These are phyloP conservation scores for Calonectria crousiana DNA, from an alignment of 2,329 filamentous ascomycete species.

Conservation along the genomic window DNA sequence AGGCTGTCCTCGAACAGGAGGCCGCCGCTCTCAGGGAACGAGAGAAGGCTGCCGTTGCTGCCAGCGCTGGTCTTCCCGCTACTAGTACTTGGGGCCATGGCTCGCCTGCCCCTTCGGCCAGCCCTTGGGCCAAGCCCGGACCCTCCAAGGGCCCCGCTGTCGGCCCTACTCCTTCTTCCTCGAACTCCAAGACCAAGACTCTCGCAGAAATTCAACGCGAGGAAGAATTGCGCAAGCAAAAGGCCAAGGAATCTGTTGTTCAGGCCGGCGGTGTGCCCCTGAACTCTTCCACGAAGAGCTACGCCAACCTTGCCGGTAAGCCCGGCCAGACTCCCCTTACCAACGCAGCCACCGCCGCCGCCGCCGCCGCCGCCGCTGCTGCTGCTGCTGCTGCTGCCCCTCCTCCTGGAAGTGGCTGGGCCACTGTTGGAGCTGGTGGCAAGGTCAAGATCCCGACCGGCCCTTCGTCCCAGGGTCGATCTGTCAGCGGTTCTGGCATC, in stretches of 20 bases:
- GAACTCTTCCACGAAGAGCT: constrained; percentile 82
- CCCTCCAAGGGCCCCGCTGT: constrained; percentile 55
- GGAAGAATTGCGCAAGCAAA: constrained; percentile 85
- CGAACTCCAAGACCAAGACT: constrained; percentile 79
- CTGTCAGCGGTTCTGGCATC: constrained; percentile 56
- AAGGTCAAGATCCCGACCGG: constrained; percentile 84
- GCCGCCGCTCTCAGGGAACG: constrained; percentile 69
- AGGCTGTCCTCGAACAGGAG: constrained; percentile 85
- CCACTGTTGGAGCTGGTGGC: constrained; percentile 92
- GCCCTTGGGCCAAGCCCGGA: constrained; percentile 76
- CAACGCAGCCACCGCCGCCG: constrained; percentile 53
- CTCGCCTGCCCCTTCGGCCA: constrained; percentile 75
- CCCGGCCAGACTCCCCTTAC: constrained; percentile 55
- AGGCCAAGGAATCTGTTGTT: constrained; percentile 65
- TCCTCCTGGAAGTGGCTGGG: constrained; percentile 76
- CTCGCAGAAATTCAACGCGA: constrained; percentile 97
- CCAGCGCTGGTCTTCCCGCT: constrained; percentile 78
- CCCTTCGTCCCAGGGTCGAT: constrained; percentile 63
- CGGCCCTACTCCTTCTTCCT: constrained; percentile 35
- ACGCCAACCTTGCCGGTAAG: constrained; percentile 94
- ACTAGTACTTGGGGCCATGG: constrained; percentile 90
- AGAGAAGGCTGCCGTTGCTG: constrained; percentile 66
- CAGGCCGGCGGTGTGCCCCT: constrained; percentile 62
- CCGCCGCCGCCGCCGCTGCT: constrained; percentile 47
- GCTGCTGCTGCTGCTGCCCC: constrained; percentile 44